Base-by-base conservation (phyloP, 257 asterid genomes). In the Scutellaria baicalensis region DNA sequence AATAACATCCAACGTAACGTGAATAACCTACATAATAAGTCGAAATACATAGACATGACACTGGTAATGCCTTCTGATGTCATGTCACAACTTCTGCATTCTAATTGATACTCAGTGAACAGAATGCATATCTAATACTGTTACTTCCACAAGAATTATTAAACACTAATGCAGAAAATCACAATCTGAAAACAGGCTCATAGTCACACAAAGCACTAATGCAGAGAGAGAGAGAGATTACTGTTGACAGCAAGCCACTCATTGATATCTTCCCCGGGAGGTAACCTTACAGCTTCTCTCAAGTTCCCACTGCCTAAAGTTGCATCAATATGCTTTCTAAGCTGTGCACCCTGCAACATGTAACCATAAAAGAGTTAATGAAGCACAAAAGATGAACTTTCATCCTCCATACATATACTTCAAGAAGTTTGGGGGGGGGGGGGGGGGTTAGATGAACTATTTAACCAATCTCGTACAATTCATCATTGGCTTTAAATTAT, bases 231-330 rank as follows among this genome's bases (percentile, higher is more conserved):
- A 57, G 77, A 71, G 74, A 50, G 64, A 43, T 38, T 84, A 92
- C 97, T 89, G 80, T 92, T 92, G 81, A 89, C 96, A 59, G 96
- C 97, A 21, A 92, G 97, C 96, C 96, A 92, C 75, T 92, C 97
- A 35, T 92, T 85, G 59, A 87, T 80, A 81, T 92, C 97, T 71
- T 92, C 97, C 38, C 97, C 97, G 1, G 97, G 97, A 9, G 97
- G 97, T 57, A 92, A 86, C 73, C 96, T 83, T 68, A 92, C 97
- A 57, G 96, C 97, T 79, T 92, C 97, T 81, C 96, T 86, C 79
- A 92, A 83, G 82, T 89, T 92, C 45, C 97, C 97, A 36, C 97
- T 92, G 35, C 96, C 97, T 72, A 92, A 80, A 70, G 97, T 92
- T 36, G 97, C 92, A 82, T 92, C 97, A 47, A 92, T 92, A 65